phyloP scores from a whole-genome alignment of 1,284 basidiomycete genomes.

The Boletus coffeatus region DNA sequence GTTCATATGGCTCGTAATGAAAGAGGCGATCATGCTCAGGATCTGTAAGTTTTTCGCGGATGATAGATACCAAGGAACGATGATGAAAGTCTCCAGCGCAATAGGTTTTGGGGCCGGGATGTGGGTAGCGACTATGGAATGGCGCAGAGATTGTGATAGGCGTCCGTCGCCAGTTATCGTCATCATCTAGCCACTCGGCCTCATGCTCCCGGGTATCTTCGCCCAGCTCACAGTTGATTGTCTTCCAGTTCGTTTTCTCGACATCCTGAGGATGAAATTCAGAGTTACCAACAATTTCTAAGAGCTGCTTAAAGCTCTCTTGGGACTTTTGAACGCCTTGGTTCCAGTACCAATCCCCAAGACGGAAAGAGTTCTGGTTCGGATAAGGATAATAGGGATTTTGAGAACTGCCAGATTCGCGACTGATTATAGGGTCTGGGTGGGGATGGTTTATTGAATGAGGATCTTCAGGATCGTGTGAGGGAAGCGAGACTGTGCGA shows the following conservation, averaged over 20 bases:
- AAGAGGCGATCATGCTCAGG: background rate
- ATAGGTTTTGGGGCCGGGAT: background rate
- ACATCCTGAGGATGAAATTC: background rate
- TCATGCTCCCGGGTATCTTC: background rate
- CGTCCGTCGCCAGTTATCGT: background rate
- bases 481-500: background rate
- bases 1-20: background rate
- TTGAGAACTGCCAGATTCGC: background rate
- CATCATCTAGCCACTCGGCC: background rate
- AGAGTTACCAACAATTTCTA: background rate
- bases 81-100: background rate
- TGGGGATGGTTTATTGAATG: background rate
- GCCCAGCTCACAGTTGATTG: background rate
- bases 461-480: background rate
- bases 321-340: background rate
- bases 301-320: background rate
- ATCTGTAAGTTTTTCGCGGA: background rate
- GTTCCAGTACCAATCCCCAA: background rate
- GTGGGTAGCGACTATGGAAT: background rate
- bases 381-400: background rate
- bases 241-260: background rate
- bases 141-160: background rate
- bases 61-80: background rate
- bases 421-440: background rate
- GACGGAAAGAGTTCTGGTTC: background rate